A percentile compares a stretch with the other conserved stretches of the same genome.
Conservation (phyloP, 192 early-diverging fungal genomes). For the Linnemannia hyalina region DNA sequence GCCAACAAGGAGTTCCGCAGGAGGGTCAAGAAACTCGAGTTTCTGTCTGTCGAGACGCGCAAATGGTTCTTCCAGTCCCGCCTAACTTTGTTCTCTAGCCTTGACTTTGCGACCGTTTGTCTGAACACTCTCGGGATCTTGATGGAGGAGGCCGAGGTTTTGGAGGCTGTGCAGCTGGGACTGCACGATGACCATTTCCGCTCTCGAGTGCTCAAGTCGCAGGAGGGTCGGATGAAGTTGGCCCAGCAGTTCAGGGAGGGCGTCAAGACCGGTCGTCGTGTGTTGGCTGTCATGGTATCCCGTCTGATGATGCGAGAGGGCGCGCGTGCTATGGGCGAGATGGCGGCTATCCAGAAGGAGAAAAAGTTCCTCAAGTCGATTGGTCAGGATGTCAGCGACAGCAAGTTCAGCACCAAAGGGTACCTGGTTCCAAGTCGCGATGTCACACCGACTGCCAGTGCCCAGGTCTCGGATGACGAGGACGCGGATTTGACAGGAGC, state of each 20-base stretch:
- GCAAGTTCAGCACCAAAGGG: conserved; percentile 37
- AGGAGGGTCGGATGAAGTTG: conserved; percentile 72
- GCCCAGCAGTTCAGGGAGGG: conserved; percentile 79
- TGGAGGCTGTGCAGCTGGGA: conserved; percentile 72
- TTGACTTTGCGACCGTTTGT: conserved; percentile 68
- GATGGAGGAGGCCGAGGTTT: conserved; percentile 81
- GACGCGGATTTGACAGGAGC: conserved; percentile 10
- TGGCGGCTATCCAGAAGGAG: conserved; percentile 65
- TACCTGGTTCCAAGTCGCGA: conserved; percentile 48
- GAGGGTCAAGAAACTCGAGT: conserved; percentile 73
- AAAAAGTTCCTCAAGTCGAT: conserved; percentile 67
- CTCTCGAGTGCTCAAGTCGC: conserved; percentile 70
- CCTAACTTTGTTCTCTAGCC: conserved; percentile 66
- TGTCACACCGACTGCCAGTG: conserved; percentile 43
- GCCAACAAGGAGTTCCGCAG: conserved; percentile 80
- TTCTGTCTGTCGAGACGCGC: conserved; percentile 66
- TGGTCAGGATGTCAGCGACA: conserved; percentile 53
- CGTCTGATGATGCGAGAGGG: conserved; percentile 83
- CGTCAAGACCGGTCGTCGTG: conserved; percentile 74
- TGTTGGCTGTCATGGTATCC: conserved; percentile 78
- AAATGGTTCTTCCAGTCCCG: conserved; percentile 71
- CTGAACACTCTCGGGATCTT: conserved; percentile 74
- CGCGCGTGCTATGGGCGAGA: conserved; percentile 74
- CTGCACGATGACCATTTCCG: conserved; percentile 57
- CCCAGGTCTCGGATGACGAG: conserved; percentile 46